Evolutionary conservation across 106 monocot genomes (phyloP).

Genomic region (Dendrobium huoshanense): DNA sequence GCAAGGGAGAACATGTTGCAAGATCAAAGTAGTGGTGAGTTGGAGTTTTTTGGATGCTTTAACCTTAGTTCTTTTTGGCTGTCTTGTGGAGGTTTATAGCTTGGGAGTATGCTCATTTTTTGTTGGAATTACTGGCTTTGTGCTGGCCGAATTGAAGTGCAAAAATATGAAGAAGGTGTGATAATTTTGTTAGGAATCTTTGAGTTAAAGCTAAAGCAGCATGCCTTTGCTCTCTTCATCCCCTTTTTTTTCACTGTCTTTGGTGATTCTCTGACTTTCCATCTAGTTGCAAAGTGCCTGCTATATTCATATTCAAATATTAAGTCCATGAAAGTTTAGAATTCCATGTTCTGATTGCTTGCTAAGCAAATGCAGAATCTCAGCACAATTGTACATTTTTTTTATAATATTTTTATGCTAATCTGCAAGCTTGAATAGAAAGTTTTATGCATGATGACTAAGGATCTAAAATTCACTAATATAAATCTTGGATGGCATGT

Average conservation of each 20-base stretch:
- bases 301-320: not conserved
- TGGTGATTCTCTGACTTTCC: not conserved
- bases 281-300: not conserved
- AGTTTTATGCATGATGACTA: too few relatives aligned
- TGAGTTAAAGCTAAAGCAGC: not conserved
- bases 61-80: not conserved
- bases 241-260: not conserved
- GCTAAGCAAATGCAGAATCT: not conserved
- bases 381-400: not conserved
- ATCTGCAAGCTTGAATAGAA: not conserved
- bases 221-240: not conserved
- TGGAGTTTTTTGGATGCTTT: slow-evolving; percentile 2
- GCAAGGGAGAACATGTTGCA: slow-evolving; percentile 72
- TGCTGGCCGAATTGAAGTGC: not conserved
- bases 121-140: not conserved
- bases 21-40: slow-evolving; percentile 96
- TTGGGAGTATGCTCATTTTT: not conserved
- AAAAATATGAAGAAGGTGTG: not conserved
- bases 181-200: not conserved
- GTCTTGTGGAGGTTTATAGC: not conserved
- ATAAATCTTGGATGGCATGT: too few relatives aligned
- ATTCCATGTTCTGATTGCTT: not conserved
- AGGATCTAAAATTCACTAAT: too few relatives aligned
- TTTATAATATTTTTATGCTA: not conserved
- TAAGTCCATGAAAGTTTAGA: not conserved